Percentiles rank a stretch among this genome's conserved stretches.
These are phyloP conservation scores for Lactarius vividus DNA, from an alignment of 768 basidiomycete species.

Conservation along the genomic window DNA sequence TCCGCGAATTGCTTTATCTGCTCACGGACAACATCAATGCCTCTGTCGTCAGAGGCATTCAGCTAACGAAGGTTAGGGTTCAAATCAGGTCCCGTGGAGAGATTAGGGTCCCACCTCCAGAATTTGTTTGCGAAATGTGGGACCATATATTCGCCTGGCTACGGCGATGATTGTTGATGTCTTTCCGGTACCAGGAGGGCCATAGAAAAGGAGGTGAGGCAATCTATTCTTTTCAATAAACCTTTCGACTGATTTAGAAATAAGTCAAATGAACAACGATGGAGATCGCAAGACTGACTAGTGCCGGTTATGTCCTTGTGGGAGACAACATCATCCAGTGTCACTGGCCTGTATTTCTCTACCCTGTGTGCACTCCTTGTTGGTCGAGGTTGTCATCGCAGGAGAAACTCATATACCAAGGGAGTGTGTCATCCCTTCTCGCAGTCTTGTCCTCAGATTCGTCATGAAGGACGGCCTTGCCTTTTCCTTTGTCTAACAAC, in stretches of 20 bases:
- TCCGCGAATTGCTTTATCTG: conserved; percentile 99
- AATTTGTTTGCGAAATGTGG: conserved; percentile 84
- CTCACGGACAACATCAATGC: conserved; percentile 97
- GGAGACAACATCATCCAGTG: conserved; percentile 91
- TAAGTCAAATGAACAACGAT: not conserved
- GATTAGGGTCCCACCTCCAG: conserved; percentile 63
- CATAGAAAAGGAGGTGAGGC: conserved; percentile 95
- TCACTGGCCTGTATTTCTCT: conserved; percentile 93
- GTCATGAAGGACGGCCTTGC: conserved; percentile 50
- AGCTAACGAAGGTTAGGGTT: conserved; percentile 49
- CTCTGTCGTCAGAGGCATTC: conserved; percentile 97
- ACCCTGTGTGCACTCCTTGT: conserved; percentile 52
- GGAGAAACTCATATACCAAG: conserved; percentile 59
- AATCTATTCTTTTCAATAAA: conserved; percentile 94
- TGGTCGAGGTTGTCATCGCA: conserved; percentile 7
- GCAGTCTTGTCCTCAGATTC: conserved; percentile 28
- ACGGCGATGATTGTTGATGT: conserved; percentile 97
- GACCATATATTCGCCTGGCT: conserved; percentile 90
- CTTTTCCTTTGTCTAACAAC: conserved; percentile 63
- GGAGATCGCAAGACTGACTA: conserved; percentile 53
- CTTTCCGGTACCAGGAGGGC: conserved; percentile 97
- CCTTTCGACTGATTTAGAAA: conserved; percentile 68
- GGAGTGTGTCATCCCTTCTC: conserved; percentile 64
- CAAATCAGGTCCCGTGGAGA: conserved; percentile 1
- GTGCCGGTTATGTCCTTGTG: conserved; percentile 94